These are phyloP conservation scores for Glaciozyma martinii DNA, from an alignment of 768 basidiomycete species.

Conservation along the genomic window DNA sequence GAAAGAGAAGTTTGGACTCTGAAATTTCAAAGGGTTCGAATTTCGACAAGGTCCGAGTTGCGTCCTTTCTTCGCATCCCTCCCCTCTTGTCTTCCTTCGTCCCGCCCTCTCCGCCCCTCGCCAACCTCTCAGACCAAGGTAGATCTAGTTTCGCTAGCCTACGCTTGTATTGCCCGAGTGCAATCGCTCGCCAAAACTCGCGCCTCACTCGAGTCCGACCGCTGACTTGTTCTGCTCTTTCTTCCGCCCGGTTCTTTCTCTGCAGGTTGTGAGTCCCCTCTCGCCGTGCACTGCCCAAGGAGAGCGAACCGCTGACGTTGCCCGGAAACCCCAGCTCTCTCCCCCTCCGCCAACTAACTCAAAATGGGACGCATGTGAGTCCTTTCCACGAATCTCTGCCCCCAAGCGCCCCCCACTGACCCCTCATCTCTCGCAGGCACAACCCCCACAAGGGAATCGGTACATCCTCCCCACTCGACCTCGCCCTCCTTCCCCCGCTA, in stretches of 20 bases:
- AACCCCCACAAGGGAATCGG: slow-evolving; percentile 99
- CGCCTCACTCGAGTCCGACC: slow-evolving; percentile 4
- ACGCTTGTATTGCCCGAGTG: too few species aligned
- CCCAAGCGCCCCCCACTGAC: neutral
- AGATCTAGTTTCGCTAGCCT: too few species aligned
- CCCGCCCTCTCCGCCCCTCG: neutral
- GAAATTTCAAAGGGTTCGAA: neutral
- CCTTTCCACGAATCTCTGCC: neutral
- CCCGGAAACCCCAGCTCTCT: neutral
- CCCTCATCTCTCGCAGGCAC: slow-evolving; percentile 54
- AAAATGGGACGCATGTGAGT: slow-evolving; percentile 33
- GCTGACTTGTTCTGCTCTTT: neutral
- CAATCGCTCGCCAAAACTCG: too few species aligned
- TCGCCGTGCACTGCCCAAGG: neutral
- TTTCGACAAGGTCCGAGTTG: neutral
- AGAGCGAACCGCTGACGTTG: too few species aligned
- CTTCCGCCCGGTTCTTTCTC: neutral
- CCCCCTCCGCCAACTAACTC: slow-evolving; percentile 24
- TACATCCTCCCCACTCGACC: slow-evolving; percentile 47
- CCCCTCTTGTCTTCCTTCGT: neutral
- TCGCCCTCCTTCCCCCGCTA: slow-evolving; percentile 78
- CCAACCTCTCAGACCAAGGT: neutral
- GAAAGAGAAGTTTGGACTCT: neutral
- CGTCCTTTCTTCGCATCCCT: neutral
- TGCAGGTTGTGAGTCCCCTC: neutral